Percentiles rank a stretch among this genome's conserved stretches.
Conservation (phyloP, 2,329 filamentous ascomycete species). For the Pseudopyricularia cyperi region DNA sequence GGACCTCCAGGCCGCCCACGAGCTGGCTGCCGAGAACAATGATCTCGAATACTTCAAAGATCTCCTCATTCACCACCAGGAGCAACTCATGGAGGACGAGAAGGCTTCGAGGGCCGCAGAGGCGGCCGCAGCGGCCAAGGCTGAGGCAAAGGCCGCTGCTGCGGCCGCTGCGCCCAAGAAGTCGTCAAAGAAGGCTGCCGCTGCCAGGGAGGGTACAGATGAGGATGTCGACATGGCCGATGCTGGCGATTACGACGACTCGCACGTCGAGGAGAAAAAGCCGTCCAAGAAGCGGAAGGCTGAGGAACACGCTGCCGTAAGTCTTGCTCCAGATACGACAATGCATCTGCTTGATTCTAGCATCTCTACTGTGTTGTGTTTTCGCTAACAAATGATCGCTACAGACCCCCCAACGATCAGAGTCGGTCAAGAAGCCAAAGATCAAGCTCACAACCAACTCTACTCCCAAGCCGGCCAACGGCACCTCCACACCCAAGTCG, state of each 20-base stretch:
- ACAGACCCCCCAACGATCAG: conserved; percentile 43
- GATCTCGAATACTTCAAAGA: conserved; percentile 74
- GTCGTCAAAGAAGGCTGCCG: conserved; percentile 33
- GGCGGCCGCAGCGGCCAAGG: conserved; percentile 26
- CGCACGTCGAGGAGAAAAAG: conserved; percentile 31
- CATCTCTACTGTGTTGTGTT: not conserved
- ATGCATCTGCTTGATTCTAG: too few species aligned
- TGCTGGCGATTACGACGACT: conserved; percentile 37
- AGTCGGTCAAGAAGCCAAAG: conserved; percentile 56
- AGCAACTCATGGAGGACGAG: conserved; percentile 49
- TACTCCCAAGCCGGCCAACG: conserved; percentile 58
- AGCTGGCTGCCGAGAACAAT: conserved; percentile 66
- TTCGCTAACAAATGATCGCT: not conserved
- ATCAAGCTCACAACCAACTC: conserved; percentile 51
- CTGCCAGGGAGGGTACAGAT: conserved; percentile 35
- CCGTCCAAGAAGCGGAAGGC: conserved; percentile 72
- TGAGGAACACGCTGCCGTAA: conserved; percentile 59
- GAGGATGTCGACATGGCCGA: conserved; percentile 52
- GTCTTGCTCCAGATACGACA: conserved; percentile 8
- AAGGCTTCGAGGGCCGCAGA: conserved; percentile 23
- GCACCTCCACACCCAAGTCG: conserved; percentile 39
- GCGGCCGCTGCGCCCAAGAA: conserved; percentile 24
- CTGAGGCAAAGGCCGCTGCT: conserved; percentile 28
- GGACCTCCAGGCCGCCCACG: conserved; percentile 64
- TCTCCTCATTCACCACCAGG: conserved; percentile 57